Evolutionary conservation across 805 yeast species (phyloP), one percentile per base, ranked within the genome.

Genomic region (Cephaloascus fragrans): DNA sequence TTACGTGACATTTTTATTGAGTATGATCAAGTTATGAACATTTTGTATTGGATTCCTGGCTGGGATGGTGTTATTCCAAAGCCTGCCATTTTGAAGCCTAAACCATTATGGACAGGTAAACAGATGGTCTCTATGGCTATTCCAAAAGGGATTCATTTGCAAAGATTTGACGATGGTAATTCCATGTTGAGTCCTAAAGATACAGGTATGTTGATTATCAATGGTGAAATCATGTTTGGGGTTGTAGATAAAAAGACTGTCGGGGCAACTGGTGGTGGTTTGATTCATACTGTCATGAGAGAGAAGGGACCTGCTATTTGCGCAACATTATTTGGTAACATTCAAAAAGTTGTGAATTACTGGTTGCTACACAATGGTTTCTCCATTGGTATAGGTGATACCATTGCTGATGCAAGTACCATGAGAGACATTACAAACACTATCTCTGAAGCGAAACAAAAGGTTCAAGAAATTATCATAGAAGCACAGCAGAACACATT

Each of bases 351-450:
- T 42, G 96, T 89, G 32, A 93, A 93, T 62, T 93, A 74, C 61
- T 93, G 98, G 99, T 71, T 93, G 44, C 71, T 93, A 39, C 98
- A 94, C 57, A 86, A 85, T 52, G 97, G 98, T 44, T 93, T 93
- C 66, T 90, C 97, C 10, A 94, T 94, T 51, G 99, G 99, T 75
- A 93, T 93, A 63, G 99, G 99, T 71, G 99, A 93, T 64, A 93
- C 98, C 3, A 94, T 93, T 67, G 98, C 98, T 37, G 98, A 94
- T 69, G 77, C 89, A n/a, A 80, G 76, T 23, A 93, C 99, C 33
- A 94, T 93, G 96, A 79, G 80, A 49, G 83, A 82, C 49, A 89
- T 93, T 51, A 93, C 97, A 1, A 81, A 83, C 42, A 90, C 97
- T 3, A 93, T 93, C 60, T 80, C 86, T 38, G 86, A 80, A 44